Evolutionary conservation across 805 yeast species (phyloP).

Genomic region (Lipomyces sp.): DNA sequence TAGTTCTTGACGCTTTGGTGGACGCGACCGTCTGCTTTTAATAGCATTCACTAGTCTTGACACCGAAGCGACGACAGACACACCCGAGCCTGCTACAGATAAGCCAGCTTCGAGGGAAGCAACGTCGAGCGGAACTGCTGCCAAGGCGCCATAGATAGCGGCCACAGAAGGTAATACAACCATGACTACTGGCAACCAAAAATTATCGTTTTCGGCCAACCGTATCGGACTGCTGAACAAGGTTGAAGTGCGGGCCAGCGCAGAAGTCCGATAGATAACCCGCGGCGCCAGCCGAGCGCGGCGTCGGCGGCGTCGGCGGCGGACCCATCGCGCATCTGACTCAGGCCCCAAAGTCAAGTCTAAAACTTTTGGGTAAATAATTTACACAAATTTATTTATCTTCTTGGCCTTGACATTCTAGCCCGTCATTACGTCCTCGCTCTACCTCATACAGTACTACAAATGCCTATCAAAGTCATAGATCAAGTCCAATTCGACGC

Average conservation of each 20-base stretch:
- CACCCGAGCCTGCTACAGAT: conserved; percentile 22
- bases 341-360: too few species aligned
- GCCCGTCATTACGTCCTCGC: background rate
- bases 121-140: conserved; percentile 12
- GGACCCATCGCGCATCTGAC: too few species aligned
- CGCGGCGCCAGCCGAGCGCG: too few species aligned
- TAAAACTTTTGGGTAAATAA: too few species aligned
- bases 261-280: background rate
- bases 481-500: conserved; percentile 27
- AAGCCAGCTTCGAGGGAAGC: conserved; percentile 19
- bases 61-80: conserved; percentile 17
- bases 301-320: too few species aligned
- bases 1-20: conserved; percentile 21
- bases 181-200: conserved; percentile 2
- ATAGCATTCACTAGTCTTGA: conserved; percentile 11
- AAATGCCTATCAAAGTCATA: conserved; percentile 13
- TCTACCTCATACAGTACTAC: background rate
- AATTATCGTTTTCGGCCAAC: background rate
- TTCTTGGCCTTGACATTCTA: background rate
- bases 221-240: background rate
- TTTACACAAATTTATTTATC: background rate
- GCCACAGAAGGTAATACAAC: background rate
- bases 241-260: background rate
- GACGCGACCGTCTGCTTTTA: conserved; percentile 10
- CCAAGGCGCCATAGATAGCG: background rate